Conservation (phyloP, 2,329 filamentous ascomycete species). For the Aspergillaceae sp. region DNA sequence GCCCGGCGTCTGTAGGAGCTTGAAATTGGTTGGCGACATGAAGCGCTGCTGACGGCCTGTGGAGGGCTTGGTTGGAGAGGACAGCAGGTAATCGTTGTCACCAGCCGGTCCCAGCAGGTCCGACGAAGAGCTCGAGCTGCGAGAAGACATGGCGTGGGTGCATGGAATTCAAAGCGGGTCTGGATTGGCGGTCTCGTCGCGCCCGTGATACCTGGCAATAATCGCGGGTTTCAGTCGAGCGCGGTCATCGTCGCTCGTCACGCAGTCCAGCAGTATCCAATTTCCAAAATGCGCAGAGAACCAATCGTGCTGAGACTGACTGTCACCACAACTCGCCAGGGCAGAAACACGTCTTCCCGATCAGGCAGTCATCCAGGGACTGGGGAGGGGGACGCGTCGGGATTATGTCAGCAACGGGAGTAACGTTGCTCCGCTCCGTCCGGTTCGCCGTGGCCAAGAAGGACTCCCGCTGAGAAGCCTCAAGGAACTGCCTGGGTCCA, state of each 20-base stretch:
- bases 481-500: no score
- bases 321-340: background rate
- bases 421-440: conserved; percentile 3
- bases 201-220: no score
- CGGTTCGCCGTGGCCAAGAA: no score
- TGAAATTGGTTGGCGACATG: conserved; percentile 27
- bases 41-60: conserved; percentile 27
- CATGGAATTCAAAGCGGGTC: background rate
- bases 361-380: conserved; percentile 15
- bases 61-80: conserved; percentile 34
- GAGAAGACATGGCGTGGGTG: conserved; percentile 22
- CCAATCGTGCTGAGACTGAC: background rate
- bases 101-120: conserved; percentile 36
- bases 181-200: no score
- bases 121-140: conserved; percentile 33
- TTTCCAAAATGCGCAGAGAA: no score
- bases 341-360: conserved; percentile 31
- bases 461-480: no score
- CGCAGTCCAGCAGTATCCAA: no score
- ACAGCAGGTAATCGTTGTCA: conserved; percentile 35
- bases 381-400: conserved; percentile 3
- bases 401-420: conserved; percentile 7
- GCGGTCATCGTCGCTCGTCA: no score
- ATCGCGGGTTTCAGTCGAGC: no score
- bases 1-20: conserved; percentile 24